Evolutionary conservation across 176 grass and related monocot species (phyloP).

Genomic region (Oryza australiensis): DNA sequence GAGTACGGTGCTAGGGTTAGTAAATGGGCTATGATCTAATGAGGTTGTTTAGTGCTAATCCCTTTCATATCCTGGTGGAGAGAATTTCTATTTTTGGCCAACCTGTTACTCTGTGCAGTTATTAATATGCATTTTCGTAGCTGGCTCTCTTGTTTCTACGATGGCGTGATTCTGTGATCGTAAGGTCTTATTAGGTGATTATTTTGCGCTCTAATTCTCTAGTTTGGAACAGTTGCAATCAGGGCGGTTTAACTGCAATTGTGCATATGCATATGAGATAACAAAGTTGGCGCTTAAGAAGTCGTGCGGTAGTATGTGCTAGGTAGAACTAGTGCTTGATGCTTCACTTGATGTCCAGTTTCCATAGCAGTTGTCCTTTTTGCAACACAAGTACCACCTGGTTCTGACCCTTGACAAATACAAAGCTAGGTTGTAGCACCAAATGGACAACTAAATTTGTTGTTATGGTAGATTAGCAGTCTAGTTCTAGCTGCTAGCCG

Average conservation of each 20-base stretch:
- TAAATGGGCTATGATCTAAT: not conserved
- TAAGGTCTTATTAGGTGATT: not conserved
- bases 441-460: not conserved
- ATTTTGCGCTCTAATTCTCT: not conserved
- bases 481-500: not conserved
- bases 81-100: not conserved
- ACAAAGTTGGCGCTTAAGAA: not conserved
- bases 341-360: not conserved
- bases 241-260: not conserved
- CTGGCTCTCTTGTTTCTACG: not conserved
- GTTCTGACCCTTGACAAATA: constrained; percentile 12
- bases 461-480: not conserved
- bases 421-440: not conserved
- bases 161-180: not conserved
- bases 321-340: not conserved
- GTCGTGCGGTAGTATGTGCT: not conserved
- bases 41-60: not conserved
- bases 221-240: not conserved
- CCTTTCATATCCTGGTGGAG: not conserved
- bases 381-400: not conserved
- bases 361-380: not conserved
- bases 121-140: not conserved
- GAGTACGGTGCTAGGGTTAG: not conserved
- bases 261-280: not conserved
- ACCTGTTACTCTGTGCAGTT: not conserved